Evolutionary conservation across 164 flowering plant genomes (phyloP).

Genomic region (Macadamia tetraphylla): DNA sequence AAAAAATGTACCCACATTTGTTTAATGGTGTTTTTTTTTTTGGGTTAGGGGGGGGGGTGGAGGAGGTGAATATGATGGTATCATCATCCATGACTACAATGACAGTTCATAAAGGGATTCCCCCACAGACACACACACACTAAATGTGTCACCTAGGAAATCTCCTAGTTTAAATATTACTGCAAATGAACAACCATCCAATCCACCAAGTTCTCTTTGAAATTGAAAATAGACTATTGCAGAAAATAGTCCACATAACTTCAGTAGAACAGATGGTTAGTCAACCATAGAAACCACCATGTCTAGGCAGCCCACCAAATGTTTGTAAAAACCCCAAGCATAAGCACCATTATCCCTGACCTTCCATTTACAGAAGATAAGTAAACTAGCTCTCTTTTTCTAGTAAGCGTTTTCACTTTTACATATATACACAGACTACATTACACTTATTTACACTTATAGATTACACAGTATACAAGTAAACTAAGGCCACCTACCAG

Average conservation of each 20-base stretch:
- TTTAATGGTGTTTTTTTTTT: not conserved
- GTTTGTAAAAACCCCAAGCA: not conserved
- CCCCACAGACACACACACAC: not conserved
- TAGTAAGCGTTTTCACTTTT: not conserved
- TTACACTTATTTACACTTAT: not conserved
- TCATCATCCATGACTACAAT: no score
- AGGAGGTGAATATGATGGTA: not conserved
- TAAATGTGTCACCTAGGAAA: not conserved
- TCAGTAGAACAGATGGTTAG: not conserved
- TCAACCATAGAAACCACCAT: not conserved
- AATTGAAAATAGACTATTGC: not conserved
- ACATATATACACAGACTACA: not conserved
- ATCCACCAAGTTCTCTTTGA: not conserved
- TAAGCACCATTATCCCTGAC: not conserved
- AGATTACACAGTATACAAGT: not conserved
- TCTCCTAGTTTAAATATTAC: not conserved
- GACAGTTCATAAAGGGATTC: not conserved
- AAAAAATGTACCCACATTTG: not conserved
- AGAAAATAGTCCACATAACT: not conserved
- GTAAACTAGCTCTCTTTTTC: not conserved
- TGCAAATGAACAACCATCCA: not conserved
- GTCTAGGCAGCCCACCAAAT: not conserved
- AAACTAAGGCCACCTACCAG: slow-evolving; percentile 38
- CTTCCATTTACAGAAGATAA: not conserved
- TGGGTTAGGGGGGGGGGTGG: no score